Percentiles rank a stretch among this genome's conserved stretches.
phyloP scores from a whole-genome alignment of 257 asterid genomes.

The Fraxinus quadrangulata region DNA sequence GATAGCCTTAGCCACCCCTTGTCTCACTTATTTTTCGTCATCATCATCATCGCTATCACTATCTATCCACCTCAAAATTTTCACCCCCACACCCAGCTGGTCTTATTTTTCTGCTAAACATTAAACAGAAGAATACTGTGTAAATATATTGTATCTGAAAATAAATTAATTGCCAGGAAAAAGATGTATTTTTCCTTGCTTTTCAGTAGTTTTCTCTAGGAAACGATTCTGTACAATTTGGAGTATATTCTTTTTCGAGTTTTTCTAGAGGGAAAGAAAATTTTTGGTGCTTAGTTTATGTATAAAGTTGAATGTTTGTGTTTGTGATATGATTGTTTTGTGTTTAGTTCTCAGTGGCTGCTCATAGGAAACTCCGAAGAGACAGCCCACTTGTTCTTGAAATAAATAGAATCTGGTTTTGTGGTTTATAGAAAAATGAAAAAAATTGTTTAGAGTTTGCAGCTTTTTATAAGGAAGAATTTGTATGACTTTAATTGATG shows the following conservation, averaged over 20 bases:
- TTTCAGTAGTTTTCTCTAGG: neutral
- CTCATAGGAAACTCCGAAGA: neutral
- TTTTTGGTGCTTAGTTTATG: neutral
- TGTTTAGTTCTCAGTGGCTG: neutral
- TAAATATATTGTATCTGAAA: too few species aligned
- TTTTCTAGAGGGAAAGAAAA: neutral
- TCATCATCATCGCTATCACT: slow-evolving; percentile 17
- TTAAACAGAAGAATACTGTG: too few species aligned
- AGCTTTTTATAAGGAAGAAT: neutral
- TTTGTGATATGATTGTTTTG: neutral
- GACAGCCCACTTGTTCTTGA: neutral
- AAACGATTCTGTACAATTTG: neutral
- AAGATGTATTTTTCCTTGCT: too few species aligned
- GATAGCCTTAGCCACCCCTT: slow-evolving; percentile 37
- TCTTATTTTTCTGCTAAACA: too few species aligned
- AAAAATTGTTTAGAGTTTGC: neutral
- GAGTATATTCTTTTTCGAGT: neutral
- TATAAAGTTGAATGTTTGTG: neutral
- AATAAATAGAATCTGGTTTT: neutral
- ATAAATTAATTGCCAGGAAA: too few species aligned
- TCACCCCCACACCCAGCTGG: neutral
- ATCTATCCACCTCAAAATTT: slow-evolving; percentile 19
- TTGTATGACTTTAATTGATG: neutral
- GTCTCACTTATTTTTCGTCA: slow-evolving; percentile 30
- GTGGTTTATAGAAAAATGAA: neutral